Evolutionary conservation across 176 grass and related monocot species (phyloP).

Genomic region (Hordeum marinum): DNA sequence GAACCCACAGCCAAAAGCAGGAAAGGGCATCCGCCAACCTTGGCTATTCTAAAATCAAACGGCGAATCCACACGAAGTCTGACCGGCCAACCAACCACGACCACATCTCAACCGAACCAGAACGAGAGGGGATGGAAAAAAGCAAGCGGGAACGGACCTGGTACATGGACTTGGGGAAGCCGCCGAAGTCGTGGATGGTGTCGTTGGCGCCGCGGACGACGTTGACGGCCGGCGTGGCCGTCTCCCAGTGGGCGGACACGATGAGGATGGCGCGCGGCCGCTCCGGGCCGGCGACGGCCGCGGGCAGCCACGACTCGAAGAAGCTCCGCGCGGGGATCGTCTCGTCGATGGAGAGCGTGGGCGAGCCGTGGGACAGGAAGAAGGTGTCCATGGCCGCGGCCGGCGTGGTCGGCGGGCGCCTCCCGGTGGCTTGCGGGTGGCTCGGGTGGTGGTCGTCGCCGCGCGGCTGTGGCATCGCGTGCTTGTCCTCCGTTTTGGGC

Average conservation of each 20-base stretch:
- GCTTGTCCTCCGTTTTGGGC: background rate
- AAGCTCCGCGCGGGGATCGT: slow-evolving; percentile 54
- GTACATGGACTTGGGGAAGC: slow-evolving; percentile 71
- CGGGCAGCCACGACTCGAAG: slow-evolving; percentile 65
- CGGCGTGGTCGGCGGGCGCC: background rate
- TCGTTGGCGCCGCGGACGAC: slow-evolving; percentile 42
- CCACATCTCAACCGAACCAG: background rate
- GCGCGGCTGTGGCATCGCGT: background rate
- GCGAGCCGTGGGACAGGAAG: slow-evolving; percentile 88
- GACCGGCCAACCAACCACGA: background rate
- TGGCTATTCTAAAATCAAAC: background rate
- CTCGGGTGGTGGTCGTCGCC: background rate
- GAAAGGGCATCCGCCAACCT: background rate
- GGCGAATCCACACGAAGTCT: background rate
- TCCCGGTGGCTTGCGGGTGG: background rate
- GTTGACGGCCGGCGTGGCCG: slow-evolving; percentile 45
- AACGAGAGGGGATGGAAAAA: background rate
- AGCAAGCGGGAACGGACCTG: slow-evolving; percentile 30
- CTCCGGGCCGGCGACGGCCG: slow-evolving; percentile 28
- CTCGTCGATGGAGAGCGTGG: slow-evolving; percentile 79
- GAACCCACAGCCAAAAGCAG: background rate
- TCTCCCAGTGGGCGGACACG: slow-evolving; percentile 83
- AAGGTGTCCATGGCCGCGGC: slow-evolving; percentile 61
- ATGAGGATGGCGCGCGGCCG: slow-evolving; percentile 63
- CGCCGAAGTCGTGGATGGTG: slow-evolving; percentile 72